Base-by-base conservation (phyloP, 2,329 filamentous ascomycete species). In the Orbilia ellipsospora region DNA sequence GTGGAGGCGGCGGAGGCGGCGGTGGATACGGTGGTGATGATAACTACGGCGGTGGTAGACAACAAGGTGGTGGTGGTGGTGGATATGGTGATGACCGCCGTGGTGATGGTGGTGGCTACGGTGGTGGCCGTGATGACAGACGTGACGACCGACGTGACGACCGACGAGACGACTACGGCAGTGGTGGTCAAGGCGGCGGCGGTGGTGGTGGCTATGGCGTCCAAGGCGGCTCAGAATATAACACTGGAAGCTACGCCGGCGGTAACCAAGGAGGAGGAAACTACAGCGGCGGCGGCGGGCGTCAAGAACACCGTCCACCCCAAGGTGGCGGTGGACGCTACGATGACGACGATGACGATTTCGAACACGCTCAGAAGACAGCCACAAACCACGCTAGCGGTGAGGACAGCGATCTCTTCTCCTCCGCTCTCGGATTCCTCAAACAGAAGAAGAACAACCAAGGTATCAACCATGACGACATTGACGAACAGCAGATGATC, bases 401-500 rank as follows among this genome's bases (percentile, higher is more conserved):
- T 16, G 72, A 75, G 10, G 57, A 67, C 15, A 81, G 78, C 61
- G 65, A 78, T 56, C 78, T 90, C 50, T 91, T 91, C 83, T 85
- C 83, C 77, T 83, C 82, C 18, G 88, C 87, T 0, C 81, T 90
- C 20, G 83, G 84, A 62, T 84, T 86, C 81, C 82, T 91, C 1
- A 81, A 83, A 15, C 85, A 88, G 77, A 85, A 87, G 80, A 84
- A 87, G 80, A 83, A 85, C 26, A 55, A 69, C n/a, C 51, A 69
- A 8, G 81, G 83, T 18, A 81, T 86, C 44, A 81, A 84, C 45
- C 82, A 85, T 45, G 84, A 87, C 65, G 84, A 87, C 40, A 80
- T 91, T 16, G 86, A 91, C 78, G 88, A 91, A 81, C 81, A 88
- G 60, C 84, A 92, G 75, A 90, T 91, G 16, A 87, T 94, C 20